A percentile compares a stretch with the other conserved stretches of the same genome.
phyloP scores from a whole-genome alignment of 352 stramenopile genomes.

The Phytophthora europaea region DNA sequence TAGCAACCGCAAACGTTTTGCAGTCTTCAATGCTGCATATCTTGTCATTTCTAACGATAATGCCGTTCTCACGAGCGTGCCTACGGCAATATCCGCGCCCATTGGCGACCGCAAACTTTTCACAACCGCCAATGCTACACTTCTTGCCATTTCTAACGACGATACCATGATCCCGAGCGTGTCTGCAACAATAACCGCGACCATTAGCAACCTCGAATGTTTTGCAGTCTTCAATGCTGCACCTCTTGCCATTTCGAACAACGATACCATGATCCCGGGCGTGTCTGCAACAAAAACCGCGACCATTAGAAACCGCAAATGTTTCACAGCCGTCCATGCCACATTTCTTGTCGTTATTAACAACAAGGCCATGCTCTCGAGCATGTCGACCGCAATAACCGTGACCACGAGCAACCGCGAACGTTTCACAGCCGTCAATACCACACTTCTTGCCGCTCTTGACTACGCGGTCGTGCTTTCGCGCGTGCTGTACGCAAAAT shows the following conservation, averaged over 20 bases:
- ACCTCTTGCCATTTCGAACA: neutral
- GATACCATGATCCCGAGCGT: neutral
- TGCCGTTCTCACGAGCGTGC: neutral
- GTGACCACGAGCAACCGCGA: neutral
- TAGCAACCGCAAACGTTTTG: neutral
- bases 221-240: neutral
- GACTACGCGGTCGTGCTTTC: neutral
- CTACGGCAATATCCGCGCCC: neutral
- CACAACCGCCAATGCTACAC: neutral
- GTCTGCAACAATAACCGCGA: neutral
- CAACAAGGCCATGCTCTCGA: neutral
- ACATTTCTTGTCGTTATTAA: neutral
- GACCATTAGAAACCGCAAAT: neutral
- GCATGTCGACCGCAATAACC: neutral
- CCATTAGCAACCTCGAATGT: neutral
- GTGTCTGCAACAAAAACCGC: neutral
- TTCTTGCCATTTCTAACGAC: neutral
- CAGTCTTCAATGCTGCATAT: neutral
- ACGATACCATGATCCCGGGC: neutral
- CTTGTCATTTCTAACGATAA: neutral
- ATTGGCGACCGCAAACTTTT: neutral
- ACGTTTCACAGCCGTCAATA: neutral
- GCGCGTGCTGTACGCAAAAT: neutral
- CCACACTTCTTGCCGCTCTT: neutral
- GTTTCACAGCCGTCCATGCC: neutral